These are phyloP conservation scores for Saccharum hybrid DNA, from an alignment of 202 grass and related monocot species.

Conservation along the genomic window DNA sequence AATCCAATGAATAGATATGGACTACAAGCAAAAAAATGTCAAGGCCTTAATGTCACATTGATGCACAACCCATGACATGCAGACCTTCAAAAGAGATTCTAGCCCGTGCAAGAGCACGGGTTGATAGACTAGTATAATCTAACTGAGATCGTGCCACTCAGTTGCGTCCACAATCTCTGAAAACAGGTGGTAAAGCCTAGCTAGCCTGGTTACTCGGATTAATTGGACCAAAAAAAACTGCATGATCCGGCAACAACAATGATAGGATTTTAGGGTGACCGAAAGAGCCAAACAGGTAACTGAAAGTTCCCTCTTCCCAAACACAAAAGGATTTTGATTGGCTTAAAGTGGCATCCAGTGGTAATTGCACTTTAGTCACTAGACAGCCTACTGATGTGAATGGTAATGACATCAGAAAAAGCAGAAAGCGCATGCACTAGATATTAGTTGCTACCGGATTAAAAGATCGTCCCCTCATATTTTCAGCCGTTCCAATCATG, in stretches of 20 bases:
- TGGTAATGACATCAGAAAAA: conserved; percentile 49
- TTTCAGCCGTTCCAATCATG: conserved; percentile 58
- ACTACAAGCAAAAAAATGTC: no score
- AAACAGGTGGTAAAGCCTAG: background rate
- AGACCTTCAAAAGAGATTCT: no score
- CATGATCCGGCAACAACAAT: background rate
- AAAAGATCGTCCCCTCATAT: background rate
- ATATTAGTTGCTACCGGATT: conserved; percentile 42
- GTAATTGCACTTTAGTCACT: conserved; percentile 53
- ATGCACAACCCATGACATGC: no score
- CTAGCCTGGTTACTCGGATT: background rate
- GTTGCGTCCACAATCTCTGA: background rate
- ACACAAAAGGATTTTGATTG: conserved; percentile 11
- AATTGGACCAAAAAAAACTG: background rate
- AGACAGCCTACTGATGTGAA: conserved; percentile 40
- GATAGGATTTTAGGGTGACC: conserved; percentile 11
- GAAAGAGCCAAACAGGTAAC: conserved; percentile 23
- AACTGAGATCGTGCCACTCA: background rate
- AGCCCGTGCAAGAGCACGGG: no score
- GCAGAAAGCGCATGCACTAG: conserved; percentile 42
- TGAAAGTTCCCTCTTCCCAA: background rate
- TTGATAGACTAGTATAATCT: no score
- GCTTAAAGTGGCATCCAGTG: conserved; percentile 41
- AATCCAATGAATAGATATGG: no score
- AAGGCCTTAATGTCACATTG: no score